These are phyloP conservation scores for Russula dissimulans DNA, from an alignment of 768 basidiomycete genomes.

Conservation along the genomic window DNA sequence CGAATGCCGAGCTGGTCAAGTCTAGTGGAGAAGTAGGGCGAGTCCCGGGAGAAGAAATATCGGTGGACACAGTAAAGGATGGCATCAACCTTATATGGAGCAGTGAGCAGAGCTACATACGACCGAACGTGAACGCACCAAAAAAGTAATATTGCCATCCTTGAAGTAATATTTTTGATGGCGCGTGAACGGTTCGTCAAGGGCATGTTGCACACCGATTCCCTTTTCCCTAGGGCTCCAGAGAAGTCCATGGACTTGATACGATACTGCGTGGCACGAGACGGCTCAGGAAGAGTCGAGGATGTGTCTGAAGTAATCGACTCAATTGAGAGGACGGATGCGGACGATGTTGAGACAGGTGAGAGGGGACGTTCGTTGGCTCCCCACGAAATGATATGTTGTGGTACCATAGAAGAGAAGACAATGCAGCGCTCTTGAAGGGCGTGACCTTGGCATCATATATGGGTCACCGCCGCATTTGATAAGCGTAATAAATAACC, in stretches of 20 bases:
- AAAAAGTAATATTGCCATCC: constrained; percentile 17
- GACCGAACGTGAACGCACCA: constrained; percentile 2
- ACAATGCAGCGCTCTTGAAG: background rate
- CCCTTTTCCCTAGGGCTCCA: background rate
- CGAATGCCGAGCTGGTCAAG: constrained; percentile 4
- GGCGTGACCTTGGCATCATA: background rate
- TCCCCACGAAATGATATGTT: constrained; percentile 9
- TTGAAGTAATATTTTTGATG: constrained; percentile 16
- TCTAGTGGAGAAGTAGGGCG: constrained; percentile 8
- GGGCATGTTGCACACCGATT: background rate
- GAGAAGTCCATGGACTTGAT: background rate
- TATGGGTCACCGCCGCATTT: background rate
- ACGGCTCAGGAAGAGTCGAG: background rate
- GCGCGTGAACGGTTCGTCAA: constrained; percentile 1
- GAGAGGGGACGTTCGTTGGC: background rate
- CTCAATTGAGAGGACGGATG: constrained; percentile 9
- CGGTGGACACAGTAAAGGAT: constrained; percentile 12
- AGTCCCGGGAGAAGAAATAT: constrained; percentile 16
- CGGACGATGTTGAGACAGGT: background rate
- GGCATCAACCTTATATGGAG: constrained; percentile 6
- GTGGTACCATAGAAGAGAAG: background rate
- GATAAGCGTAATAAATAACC: background rate
- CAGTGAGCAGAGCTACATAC: background rate
- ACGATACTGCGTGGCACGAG: background rate
- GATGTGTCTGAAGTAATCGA: background rate